These are phyloP conservation scores for Trichoderma arundinaceum DNA, from an alignment of 2,329 filamentous ascomycete genomes.

Conservation along the genomic window DNA sequence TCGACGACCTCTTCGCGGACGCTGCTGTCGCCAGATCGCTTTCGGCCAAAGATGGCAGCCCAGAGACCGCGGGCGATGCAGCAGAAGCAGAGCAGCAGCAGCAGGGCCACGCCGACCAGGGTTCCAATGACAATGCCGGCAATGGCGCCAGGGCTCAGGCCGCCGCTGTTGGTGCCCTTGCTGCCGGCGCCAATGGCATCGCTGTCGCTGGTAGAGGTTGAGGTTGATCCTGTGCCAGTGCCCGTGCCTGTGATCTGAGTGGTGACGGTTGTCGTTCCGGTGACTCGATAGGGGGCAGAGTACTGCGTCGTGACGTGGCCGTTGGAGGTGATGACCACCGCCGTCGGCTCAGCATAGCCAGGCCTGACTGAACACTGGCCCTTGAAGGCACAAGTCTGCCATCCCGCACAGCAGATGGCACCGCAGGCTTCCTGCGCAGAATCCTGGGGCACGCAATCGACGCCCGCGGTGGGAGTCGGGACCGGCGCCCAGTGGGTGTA, in stretches of 20 bases:
- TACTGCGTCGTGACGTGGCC: slow-evolving; percentile 61
- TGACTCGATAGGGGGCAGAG: slow-evolving; percentile 58
- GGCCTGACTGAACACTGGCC: slow-evolving; percentile 64
- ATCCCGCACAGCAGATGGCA: slow-evolving; percentile 70
- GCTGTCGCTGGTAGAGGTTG: slow-evolving; percentile 54
- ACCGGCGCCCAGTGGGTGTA: slow-evolving; percentile 56
- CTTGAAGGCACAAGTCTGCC: slow-evolving; percentile 67
- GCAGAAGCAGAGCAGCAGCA: slow-evolving; percentile 76
- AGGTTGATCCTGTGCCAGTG: slow-evolving; percentile 48
- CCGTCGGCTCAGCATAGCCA: slow-evolving; percentile 51
- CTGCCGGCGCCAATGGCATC: slow-evolving; percentile 48
- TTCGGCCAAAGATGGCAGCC: slow-evolving; percentile 67
- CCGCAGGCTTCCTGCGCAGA: slow-evolving; percentile 68
- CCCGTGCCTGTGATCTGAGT: slow-evolving; percentile 44
- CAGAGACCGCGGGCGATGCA: slow-evolving; percentile 69
- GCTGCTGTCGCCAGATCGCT: slow-evolving; percentile 46
- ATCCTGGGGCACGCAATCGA: slow-evolving; percentile 57
- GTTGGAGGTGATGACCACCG: slow-evolving; percentile 53
- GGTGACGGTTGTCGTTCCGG: slow-evolving; percentile 60
- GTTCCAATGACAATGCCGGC: slow-evolving; percentile 81
- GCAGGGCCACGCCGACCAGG: slow-evolving; percentile 68
- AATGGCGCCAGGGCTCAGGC: slow-evolving; percentile 73
- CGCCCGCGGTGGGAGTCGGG: slow-evolving; percentile 51
- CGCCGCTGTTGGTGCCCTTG: slow-evolving; percentile 46
- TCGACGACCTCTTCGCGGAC: slow-evolving; percentile 64